These are phyloP conservation scores for Schizopora paradoxa DNA, from an alignment of 1,284 basidiomycete genomes.

Conservation along the genomic window DNA sequence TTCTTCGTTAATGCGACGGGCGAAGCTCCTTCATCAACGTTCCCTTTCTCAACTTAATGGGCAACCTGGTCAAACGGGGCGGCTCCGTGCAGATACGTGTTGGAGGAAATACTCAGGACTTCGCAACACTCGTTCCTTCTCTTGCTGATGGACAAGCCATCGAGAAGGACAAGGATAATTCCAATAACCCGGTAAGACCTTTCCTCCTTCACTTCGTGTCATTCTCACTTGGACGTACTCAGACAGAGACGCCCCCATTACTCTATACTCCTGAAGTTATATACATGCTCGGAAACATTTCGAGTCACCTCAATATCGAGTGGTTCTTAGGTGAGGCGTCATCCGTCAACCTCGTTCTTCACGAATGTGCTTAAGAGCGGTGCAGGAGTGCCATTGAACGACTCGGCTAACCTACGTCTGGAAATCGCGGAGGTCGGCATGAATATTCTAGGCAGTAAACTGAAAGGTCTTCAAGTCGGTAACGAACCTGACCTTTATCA, in stretches of 20 bases:
- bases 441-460: slow-evolving; percentile 49
- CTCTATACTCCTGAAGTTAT: slow-evolving; percentile 38
- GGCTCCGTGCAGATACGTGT: slow-evolving; percentile 60
- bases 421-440: slow-evolving; percentile 45
- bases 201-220: neutral
- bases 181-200: slow-evolving; percentile 39
- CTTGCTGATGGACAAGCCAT: slow-evolving; percentile 42
- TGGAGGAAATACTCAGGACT: slow-evolving; percentile 75
- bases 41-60: slow-evolving; percentile 72
- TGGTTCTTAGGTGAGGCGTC: slow-evolving; percentile 48
- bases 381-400: slow-evolving; percentile 52
- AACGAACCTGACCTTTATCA: slow-evolving; percentile 71
- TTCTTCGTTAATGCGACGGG: neutral
- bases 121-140: slow-evolving; percentile 41
- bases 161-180: slow-evolving; percentile 39
- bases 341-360: too few relatives aligned
- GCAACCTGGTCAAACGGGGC: slow-evolving; percentile 54
- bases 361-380: slow-evolving; percentile 7
- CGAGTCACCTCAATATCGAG: slow-evolving; percentile 32
- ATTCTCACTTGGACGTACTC: slow-evolving; percentile 11
- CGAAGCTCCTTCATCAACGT: slow-evolving; percentile 46
- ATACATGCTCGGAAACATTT: slow-evolving; percentile 38
- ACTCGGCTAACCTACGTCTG: slow-evolving; percentile 46
- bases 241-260: slow-evolving; percentile 37
- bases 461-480: slow-evolving; percentile 55